Evolutionary conservation across 1,284 basidiomycete species (phyloP).

Genomic region (Ustilago nuda): DNA sequence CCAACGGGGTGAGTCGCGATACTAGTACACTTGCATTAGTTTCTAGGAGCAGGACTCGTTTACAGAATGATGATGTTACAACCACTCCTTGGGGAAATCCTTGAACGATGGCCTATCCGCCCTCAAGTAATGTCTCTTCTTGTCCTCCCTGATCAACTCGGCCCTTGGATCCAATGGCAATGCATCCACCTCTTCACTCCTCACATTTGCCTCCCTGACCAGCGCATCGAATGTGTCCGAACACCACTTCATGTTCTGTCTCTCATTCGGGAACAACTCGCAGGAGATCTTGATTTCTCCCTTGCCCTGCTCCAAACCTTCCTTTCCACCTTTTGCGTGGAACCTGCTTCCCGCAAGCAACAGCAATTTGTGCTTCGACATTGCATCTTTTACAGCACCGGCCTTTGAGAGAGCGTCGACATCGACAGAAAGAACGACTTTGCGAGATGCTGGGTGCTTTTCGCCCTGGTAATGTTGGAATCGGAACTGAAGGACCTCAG

Average conservation of each 20-base stretch:
- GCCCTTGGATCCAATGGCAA: conserved; percentile 68
- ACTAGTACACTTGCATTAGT: not conserved
- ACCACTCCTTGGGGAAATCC: conserved; percentile 70
- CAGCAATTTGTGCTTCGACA: conserved; percentile 69
- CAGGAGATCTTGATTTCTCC: conserved; percentile 68
- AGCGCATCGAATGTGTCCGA: conserved; percentile 69
- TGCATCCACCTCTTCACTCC: conserved; percentile 57
- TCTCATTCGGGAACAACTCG: conserved; percentile 66
- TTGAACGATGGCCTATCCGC: conserved; percentile 53
- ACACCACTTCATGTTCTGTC: conserved; percentile 71
- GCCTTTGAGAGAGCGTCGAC: conserved; percentile 56
- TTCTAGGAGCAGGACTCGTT: not conserved
- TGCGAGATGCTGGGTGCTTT: conserved; percentile 68
- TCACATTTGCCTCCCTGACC: conserved; percentile 66
- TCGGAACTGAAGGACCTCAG: conserved; percentile 57
- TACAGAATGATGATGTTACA: conserved; percentile 34
- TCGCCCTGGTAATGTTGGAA: conserved; percentile 70
- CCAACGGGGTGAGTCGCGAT: not conserved
- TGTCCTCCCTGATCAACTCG: conserved; percentile 50
- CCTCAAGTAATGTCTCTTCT: conserved; percentile 49
- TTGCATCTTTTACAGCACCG: conserved; percentile 42
- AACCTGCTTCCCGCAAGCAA: conserved; percentile 68
- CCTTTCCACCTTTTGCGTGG: conserved; percentile 21
- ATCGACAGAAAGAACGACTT: conserved; percentile 65
- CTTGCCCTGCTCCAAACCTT: conserved; percentile 10